Conservation (phyloP, 164 flowering plant genomes). For the Annona squamosa region DNA sequence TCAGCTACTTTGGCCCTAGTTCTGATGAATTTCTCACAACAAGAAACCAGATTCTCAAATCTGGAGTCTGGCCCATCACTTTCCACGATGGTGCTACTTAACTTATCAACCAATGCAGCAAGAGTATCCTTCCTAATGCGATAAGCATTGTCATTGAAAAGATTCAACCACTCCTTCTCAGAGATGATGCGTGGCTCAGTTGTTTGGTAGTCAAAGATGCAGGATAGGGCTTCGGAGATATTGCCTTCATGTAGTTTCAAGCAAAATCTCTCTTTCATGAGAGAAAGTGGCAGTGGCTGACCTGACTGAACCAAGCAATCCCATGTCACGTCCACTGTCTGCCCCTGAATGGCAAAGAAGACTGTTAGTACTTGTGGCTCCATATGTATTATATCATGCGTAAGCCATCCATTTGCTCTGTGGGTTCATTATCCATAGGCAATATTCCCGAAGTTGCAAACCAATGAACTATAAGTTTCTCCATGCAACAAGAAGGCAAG, state of each 20-base stretch:
- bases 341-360: conserved; percentile 34
- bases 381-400: background rate
- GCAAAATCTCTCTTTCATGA: conserved; percentile 61
- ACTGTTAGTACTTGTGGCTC: conserved; percentile 2
- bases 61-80: conserved; percentile 25
- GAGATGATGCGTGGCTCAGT: conserved; percentile 33
- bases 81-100: conserved; percentile 16
- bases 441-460: background rate
- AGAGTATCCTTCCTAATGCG: conserved; percentile 38
- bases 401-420: background rate
- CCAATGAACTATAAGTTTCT: background rate
- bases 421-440: background rate
- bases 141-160: conserved; percentile 35
- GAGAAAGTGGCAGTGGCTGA: conserved; percentile 44
- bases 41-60: conserved; percentile 31
- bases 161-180: conserved; percentile 48
- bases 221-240: conserved; percentile 41
- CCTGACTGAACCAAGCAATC: conserved; percentile 39
- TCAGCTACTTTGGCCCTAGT: conserved; percentile 1
- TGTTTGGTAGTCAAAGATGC: conserved; percentile 21
- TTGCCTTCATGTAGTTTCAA: conserved; percentile 47
- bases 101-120: conserved; percentile 32
- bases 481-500: background rate
- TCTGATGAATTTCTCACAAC: conserved; percentile 38
- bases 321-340: conserved; percentile 64